Base-by-base conservation (phyloP, 495 filamentous ascomycete genomes). In the Astrothelium subdiscretum region DNA sequence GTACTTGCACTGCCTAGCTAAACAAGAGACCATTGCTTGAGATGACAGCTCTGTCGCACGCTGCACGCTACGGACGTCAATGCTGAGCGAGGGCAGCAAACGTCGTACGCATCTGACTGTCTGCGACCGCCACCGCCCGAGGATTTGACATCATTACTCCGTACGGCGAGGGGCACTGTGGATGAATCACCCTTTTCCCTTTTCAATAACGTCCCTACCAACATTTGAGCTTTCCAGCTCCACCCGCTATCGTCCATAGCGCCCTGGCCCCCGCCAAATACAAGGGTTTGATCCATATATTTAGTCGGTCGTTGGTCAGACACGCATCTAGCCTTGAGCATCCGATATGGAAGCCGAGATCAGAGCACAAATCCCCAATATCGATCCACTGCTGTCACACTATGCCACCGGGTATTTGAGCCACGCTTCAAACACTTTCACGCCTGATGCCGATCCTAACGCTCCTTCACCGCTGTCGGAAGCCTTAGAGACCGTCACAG, bases 361-460 rank as follows among this genome's bases (percentile, higher is more conserved):
- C 69, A 86, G 87, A 72, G 79, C 88, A 32, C 85, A 88, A 67
- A 85, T 98, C 62, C 92, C 94, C 57, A 86, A 87, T 65, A 86
- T 96, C 62, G 94, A 98, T 74, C 89, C 86, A 51, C 83, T 96
- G 62, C 78, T 98, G 59, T 90, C 90, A 40, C 89, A 95, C 72
- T 98, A 98, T 71, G 91, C 92, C 24, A 87, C 90, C 65, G 95
- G 94, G 40, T 97, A 97, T 71, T 79, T 99, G 64, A 90, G 84
- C 70, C 92, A 97, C 79, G 94, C 92, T 62, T 89, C 92, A 32
- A 90, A 87, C 63, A 80, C 85, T 54, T 94, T 88, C 76, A 80
- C 85, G 62, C 83, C 85, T 51, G 91, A 97, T 60, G 80, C 84
- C 51, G 89, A 91, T 59, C 74, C 82, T 26, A 79, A 79, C 63